Evolutionary conservation across 2,329 filamentous ascomycete species (phyloP), one percentile per base, ranked within the genome.

Genomic region (Penicillium palitans): DNA sequence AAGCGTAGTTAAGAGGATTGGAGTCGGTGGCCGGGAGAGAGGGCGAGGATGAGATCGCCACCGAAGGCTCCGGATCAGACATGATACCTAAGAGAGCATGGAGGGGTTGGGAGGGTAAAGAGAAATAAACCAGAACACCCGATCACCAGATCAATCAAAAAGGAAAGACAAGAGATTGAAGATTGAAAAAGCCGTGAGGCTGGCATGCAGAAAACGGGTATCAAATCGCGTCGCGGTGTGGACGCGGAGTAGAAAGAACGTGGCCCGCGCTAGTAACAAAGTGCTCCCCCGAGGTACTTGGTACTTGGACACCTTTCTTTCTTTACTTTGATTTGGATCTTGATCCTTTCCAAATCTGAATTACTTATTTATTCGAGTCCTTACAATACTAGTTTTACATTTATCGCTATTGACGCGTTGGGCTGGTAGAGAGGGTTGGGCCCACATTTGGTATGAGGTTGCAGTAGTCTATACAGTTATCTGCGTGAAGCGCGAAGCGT

Each of bases 1-100:
- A 87, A 50, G 84, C 81, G 69, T 82, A 81, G 55, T 73, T 76
- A 17, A 72, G 67, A 59, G 71, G 62, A 56, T 70, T 68, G 56
- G 70, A 70, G 45, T 74, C 73, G 48, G 69, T 66, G 35, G 69
- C 59, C 60, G 70, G 67, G 47, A 70, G 64, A 57, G 72, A 69
- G 42, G 73, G 67, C 57, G 74, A 71, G 58, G 74, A 74, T 46
- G 72, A 74, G 54, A 68, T 66, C 58, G 65, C 63, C 57, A 63
- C 66, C 62, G 70, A 68, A 45, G 66, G 64, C 63, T 75, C 73
- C 60, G 62, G 68, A 54, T 75, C 71, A 69, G 72, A 71, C 74
- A 76, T 76, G 56, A 57, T 71, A 52, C 56, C 35, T 57, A 65
- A 54, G 48, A 60, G 57, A 63, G 57, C 62, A 66, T 61, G 55